Evolutionary conservation across 306 rosid genomes (phyloP).

Genomic region (Carpinus fangiana): DNA sequence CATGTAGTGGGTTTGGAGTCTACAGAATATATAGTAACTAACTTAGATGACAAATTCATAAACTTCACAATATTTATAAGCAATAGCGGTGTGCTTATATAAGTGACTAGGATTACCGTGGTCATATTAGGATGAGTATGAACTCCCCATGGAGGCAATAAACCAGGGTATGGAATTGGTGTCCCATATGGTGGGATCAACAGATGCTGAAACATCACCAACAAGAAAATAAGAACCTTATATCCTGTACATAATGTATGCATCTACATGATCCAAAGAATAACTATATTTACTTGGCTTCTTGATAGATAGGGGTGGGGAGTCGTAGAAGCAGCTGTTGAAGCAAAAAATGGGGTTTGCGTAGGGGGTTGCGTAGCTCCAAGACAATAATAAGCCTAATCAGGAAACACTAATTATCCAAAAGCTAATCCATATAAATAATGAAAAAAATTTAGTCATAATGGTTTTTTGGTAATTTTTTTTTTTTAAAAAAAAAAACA

Average conservation of each 20-base stretch:
- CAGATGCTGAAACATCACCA: constrained; percentile 69
- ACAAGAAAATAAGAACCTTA: constrained; percentile 19
- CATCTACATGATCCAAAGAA: constrained; percentile 9
- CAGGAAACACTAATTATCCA: not conserved
- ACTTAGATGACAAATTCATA: constrained; percentile 25
- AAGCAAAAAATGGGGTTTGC: constrained; percentile 69
- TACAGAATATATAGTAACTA: constrained; percentile 33
- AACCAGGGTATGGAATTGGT: constrained; percentile 85
- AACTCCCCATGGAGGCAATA: constrained; percentile 88
- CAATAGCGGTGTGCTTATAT: not conserved
- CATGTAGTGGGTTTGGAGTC: constrained; percentile 56
- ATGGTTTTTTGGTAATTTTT: no score
- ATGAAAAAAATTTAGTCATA: not conserved
- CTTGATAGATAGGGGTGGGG: constrained; percentile 98
- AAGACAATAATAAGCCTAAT: constrained; percentile 87
- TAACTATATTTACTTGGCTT: constrained; percentile 58
- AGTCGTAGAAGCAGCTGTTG: constrained; percentile 81
- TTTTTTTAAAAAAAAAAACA: no score
- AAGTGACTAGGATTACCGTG: constrained; percentile 44
- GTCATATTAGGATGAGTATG: constrained; percentile 94
- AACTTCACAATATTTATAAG: not conserved
- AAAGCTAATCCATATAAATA: no score
- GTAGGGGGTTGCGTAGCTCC: constrained; percentile 63
- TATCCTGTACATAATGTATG: not conserved
- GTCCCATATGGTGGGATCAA: constrained; percentile 90